Conservation (phyloP, 495 filamentous ascomycete genomes). For the Trichoderma gamsii region DNA sequence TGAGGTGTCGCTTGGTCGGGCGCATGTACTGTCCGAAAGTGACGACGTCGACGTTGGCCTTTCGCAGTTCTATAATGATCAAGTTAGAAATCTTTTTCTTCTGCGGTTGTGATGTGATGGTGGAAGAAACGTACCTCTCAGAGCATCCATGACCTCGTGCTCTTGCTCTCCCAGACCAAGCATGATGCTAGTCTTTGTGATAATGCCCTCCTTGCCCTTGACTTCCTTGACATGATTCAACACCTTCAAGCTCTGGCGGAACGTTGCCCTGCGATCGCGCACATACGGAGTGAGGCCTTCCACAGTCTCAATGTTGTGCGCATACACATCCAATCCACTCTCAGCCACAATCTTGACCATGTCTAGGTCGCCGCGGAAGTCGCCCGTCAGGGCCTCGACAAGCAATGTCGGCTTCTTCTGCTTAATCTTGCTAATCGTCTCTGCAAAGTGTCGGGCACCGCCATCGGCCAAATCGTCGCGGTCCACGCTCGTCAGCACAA, state of each 20-base stretch:
- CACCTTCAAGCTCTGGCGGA: conserved; percentile 77
- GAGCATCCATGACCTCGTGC: conserved; percentile 73
- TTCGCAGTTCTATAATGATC: conserved; percentile 56
- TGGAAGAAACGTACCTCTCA: conserved; percentile 49
- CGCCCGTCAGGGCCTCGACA: conserved; percentile 93
- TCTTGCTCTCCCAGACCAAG: conserved; percentile 90
- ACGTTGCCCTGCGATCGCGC: conserved; percentile 82
- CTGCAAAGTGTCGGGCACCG: conserved; percentile 83
- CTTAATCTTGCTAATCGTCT: conserved; percentile 93
- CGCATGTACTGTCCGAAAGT: conserved; percentile 99
- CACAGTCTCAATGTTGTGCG: conserved; percentile 94
- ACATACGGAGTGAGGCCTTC: conserved; percentile 85
- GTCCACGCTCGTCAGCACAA: conserved; percentile 89
- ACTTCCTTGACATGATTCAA: conserved; percentile 75
- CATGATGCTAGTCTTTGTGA: conserved; percentile 98
- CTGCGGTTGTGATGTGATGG: not conserved
- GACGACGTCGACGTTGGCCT: conserved; percentile 80
- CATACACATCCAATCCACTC: conserved; percentile 91
- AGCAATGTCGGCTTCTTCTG: conserved; percentile 75
- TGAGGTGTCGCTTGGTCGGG: conserved; percentile 94
- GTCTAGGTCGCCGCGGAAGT: conserved; percentile 75
- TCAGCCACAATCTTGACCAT: conserved; percentile 75
- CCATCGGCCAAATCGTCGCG: conserved; percentile 88
- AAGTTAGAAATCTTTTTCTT: conserved; percentile 16
- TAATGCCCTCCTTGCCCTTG: conserved; percentile 55